A percentile compares a stretch with the other conserved stretches of the same genome.
phyloP scores from a whole-genome alignment of 495 filamentous ascomycete species.

The Penicillium goetzii region DNA sequence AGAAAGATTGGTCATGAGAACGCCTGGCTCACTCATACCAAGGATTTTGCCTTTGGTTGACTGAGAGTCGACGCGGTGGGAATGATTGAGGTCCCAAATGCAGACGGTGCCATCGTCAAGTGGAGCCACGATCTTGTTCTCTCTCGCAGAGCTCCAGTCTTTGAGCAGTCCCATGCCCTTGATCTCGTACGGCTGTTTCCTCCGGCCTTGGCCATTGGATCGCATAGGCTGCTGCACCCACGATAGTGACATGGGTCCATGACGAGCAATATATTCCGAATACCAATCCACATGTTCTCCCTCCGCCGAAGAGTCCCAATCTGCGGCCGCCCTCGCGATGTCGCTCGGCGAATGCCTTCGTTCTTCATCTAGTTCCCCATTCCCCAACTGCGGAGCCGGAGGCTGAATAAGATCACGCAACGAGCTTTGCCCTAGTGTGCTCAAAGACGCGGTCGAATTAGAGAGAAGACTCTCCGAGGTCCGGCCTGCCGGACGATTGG shows the following conservation, averaged over 20 bases:
- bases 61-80: slow-evolving; percentile 44
- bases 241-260: slow-evolving; percentile 70
- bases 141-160: slow-evolving; percentile 51
- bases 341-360: slow-evolving; percentile 36
- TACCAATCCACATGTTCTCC: slow-evolving; percentile 73
- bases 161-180: slow-evolving; percentile 67
- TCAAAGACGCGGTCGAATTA: slow-evolving; percentile 37
- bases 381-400: slow-evolving; percentile 20
- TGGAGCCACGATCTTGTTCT: slow-evolving; percentile 71
- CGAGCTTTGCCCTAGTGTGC: slow-evolving; percentile 39
- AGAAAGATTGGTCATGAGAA: slow-evolving; percentile 57
- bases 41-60: slow-evolving; percentile 65
- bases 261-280: slow-evolving; percentile 81
- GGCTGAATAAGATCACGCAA: slow-evolving; percentile 46
- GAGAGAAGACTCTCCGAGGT: slow-evolving; percentile 34
- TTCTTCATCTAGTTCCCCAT: slow-evolving; percentile 18
- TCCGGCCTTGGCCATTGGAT: slow-evolving; percentile 29
- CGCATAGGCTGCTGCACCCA: slow-evolving; percentile 70
- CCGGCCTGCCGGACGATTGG: slow-evolving; percentile 35
- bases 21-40: slow-evolving; percentile 63
- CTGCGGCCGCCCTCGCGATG: slow-evolving; percentile 62
- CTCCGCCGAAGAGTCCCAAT: slow-evolving; percentile 81
- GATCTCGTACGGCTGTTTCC: slow-evolving; percentile 53
- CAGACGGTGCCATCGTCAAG: slow-evolving; percentile 85
- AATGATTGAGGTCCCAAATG: slow-evolving; percentile 79